Percentiles rank a stretch among this genome's conserved stretches.
Conservation (phyloP, 1,284 basidiomycete genomes). For the Schizophyllum amplum region DNA sequence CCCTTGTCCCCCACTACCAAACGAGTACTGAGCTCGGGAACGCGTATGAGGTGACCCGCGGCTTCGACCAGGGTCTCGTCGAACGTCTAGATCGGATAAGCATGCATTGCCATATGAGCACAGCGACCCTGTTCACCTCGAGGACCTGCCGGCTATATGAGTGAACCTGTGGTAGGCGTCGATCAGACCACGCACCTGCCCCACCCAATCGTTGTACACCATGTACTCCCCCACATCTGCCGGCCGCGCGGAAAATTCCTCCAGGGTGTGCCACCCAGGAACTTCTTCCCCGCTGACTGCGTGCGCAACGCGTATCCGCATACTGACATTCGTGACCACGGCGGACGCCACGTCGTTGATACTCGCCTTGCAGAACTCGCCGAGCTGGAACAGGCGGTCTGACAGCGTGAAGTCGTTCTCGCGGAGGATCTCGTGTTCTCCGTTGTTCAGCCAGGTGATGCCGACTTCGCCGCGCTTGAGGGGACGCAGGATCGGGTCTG, state of each 20-base stretch:
- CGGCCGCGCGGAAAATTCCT: slow-evolving; percentile 50
- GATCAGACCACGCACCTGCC: slow-evolving; percentile 50
- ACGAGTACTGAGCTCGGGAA: slow-evolving; percentile 70
- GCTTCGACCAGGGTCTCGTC: slow-evolving; percentile 75
- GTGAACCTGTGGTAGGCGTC: slow-evolving; percentile 3
- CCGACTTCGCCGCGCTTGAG: slow-evolving; percentile 77
- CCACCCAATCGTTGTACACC: slow-evolving; percentile 80
- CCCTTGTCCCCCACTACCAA: slow-evolving; percentile 67
- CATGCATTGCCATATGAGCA: slow-evolving; percentile 7
- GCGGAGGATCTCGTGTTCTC: slow-evolving; percentile 57
- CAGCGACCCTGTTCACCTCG: background rate
- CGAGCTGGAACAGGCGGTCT: slow-evolving; percentile 73
- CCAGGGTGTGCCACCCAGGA: slow-evolving; percentile 54
- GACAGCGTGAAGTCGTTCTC: slow-evolving; percentile 68
- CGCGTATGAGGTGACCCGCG: slow-evolving; percentile 50
- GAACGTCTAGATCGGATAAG: slow-evolving; percentile 41
- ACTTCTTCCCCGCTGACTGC: slow-evolving; percentile 60
- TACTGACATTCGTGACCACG: slow-evolving; percentile 57
- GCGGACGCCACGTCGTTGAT: slow-evolving; percentile 72
- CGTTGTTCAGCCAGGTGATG: background rate
- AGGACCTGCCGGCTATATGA: background rate
- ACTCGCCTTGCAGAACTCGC: slow-evolving; percentile 80
- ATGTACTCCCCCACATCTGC: slow-evolving; percentile 80
- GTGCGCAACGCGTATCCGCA: slow-evolving; percentile 66
- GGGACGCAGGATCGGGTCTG: slow-evolving; percentile 70